Percentiles rank a stretch among this genome's conserved stretches.
Evolutionary conservation across 169 alveolate genomes (phyloP).

Genomic region (Cryptosporidium sp.): DNA sequence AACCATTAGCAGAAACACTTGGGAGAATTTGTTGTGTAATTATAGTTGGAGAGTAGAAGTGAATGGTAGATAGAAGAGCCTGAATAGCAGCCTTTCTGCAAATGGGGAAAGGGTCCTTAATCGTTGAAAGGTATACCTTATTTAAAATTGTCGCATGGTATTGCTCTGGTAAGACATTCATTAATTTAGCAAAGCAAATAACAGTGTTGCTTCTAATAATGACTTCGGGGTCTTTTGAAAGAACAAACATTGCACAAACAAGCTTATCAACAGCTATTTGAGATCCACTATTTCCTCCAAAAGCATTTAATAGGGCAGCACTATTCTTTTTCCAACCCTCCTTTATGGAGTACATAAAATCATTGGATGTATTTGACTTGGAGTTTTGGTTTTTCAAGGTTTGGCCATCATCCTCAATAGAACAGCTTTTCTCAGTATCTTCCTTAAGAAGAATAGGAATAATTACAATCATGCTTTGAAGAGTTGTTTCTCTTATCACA

Average conservation of each 20-base stretch:
- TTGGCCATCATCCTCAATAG: not conserved
- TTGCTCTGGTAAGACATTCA: slow-evolving; percentile 49
- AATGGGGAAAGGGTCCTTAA: slow-evolving; percentile 69
- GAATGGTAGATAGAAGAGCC: slow-evolving; percentile 52
- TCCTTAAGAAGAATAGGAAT: slow-evolving; percentile 50
- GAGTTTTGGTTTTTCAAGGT: not conserved
- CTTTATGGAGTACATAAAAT: slow-evolving; percentile 63
- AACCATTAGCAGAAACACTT: slow-evolving; percentile 45
- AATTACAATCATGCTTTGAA: slow-evolving; percentile 67
- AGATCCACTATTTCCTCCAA: slow-evolving; percentile 29
- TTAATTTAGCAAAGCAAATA: slow-evolving; percentile 63
- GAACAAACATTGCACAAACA: slow-evolving; percentile 52
- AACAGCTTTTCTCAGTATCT: not conserved
- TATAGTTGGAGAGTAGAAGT: slow-evolving; percentile 17
- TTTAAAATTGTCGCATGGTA: slow-evolving; percentile 43
- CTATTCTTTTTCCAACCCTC: slow-evolving; percentile 72
- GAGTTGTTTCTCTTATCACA: slow-evolving; percentile 67
- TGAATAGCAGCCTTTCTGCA: slow-evolving; percentile 72
- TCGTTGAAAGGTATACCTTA: slow-evolving; percentile 15
- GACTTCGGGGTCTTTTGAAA: slow-evolving; percentile 59
- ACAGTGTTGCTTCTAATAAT: slow-evolving; percentile 68
- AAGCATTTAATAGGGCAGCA: slow-evolving; percentile 65
- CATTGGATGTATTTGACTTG: slow-evolving; percentile 15
- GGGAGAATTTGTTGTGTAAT: slow-evolving; percentile 71
- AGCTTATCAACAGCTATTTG: slow-evolving; percentile 58